A percentile compares a stretch with the other conserved stretches of the same genome.
These are phyloP conservation scores for Dipteronia sinensis DNA, from an alignment of 345 rosid genomes.

Conservation along the genomic window DNA sequence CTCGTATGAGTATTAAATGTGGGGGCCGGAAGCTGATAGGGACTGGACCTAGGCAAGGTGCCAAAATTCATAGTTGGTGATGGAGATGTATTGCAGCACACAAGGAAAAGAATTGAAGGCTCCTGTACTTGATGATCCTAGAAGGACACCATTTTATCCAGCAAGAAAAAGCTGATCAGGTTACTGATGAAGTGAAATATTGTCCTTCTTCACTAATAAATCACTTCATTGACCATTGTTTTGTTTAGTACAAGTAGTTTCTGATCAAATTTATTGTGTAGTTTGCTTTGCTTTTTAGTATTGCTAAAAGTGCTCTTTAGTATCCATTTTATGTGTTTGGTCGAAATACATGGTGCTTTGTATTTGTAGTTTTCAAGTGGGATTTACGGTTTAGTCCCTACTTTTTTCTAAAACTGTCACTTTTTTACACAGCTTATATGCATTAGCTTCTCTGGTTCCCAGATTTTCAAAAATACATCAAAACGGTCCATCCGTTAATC, in stretches of 20 bases:
- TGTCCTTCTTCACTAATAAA: constrained; percentile 13
- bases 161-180: constrained; percentile 27
- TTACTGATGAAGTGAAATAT: constrained; percentile 24
- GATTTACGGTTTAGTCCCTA: too few relatives aligned
- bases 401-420: too few relatives aligned
- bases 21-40: constrained; percentile 32
- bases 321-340: too few relatives aligned
- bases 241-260: background rate
- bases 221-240: background rate
- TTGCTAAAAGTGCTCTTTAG: background rate
- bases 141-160: constrained; percentile 33
- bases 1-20: background rate
- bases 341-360: too few relatives aligned
- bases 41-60: constrained; percentile 13
- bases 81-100: constrained; percentile 23
- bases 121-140: constrained; percentile 25
- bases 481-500: too few relatives aligned
- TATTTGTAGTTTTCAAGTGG: too few relatives aligned
- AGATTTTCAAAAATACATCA: too few relatives aligned
- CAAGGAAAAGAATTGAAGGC: constrained; percentile 19
- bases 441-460: too few relatives aligned
- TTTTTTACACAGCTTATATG: too few relatives aligned
- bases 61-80: constrained; percentile 26
- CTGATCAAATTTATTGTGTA: background rate
- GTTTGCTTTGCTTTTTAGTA: background rate